Evolutionary conservation across 2,329 filamentous ascomycete species (phyloP).

Genomic region (Penicillium psychrosexuale): DNA sequence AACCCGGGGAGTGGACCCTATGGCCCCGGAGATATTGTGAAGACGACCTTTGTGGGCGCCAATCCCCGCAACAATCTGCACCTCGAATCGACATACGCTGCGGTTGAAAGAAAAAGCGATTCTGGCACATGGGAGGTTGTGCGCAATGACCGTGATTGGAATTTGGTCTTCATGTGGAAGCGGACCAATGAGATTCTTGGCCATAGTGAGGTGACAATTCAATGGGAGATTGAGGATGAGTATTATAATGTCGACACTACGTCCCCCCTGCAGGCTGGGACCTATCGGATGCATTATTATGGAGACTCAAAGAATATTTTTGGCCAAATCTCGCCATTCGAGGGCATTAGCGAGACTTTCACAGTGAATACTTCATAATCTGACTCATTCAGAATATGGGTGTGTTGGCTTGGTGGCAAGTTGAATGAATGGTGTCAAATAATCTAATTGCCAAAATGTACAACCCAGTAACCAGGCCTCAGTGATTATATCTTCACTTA

Average conservation of each 20-base stretch:
- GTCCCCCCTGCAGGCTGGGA: slow-evolving; percentile 50
- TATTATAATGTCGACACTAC: slow-evolving; percentile 43
- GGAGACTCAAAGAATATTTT: slow-evolving; percentile 71
- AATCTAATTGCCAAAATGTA: neutral
- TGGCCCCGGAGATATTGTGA: slow-evolving; percentile 59
- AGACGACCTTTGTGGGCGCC: slow-evolving; percentile 73
- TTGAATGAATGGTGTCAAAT: neutral
- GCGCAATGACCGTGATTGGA: slow-evolving; percentile 77
- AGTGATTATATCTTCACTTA: neutral
- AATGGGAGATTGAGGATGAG: slow-evolving; percentile 71
- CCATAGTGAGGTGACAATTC: slow-evolving; percentile 72
- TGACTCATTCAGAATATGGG: neutral
- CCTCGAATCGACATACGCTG: slow-evolving; percentile 72
- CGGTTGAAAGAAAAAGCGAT: slow-evolving; percentile 63
- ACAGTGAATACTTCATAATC: slow-evolving; percentile 27
- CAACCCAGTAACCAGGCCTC: neutral
- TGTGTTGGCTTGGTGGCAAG: neutral
- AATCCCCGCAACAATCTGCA: slow-evolving; percentile 87
- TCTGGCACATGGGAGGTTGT: slow-evolving; percentile 61
- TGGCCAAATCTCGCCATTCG: slow-evolving; percentile 64
- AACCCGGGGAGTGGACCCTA: slow-evolving; percentile 55
- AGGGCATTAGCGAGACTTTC: slow-evolving; percentile 59
- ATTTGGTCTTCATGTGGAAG: slow-evolving; percentile 75
- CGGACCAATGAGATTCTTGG: slow-evolving; percentile 67
- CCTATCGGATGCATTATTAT: slow-evolving; percentile 77